Evolutionary conservation across 345 rosid genomes (phyloP).

Genomic region (Eucalyptus leucophloia): DNA sequence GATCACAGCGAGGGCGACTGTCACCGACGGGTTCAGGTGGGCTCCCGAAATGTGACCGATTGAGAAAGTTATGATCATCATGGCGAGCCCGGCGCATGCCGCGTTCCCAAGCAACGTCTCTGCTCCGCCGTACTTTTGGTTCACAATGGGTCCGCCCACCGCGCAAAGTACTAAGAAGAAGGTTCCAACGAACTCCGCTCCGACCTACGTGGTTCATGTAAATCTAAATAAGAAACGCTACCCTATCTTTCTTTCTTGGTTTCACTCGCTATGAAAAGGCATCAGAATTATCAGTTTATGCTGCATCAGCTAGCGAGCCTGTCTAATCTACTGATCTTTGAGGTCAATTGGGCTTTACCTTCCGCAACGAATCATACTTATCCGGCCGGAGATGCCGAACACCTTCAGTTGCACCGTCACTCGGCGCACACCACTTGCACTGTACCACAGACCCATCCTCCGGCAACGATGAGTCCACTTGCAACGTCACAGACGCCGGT

Average conservation of each 20-base stretch:
- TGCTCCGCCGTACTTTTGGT: slow-evolving; percentile 3
- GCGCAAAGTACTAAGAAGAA: slow-evolving; percentile 27
- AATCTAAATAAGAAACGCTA: neutral
- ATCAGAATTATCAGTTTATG: neutral
- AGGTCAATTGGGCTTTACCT: neutral
- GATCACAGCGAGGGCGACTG: slow-evolving; percentile 21
- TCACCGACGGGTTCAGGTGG: slow-evolving; percentile 47
- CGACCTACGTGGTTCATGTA: neutral
- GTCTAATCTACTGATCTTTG: neutral
- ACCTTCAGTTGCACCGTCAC: neutral
- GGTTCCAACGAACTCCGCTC: slow-evolving; percentile 40
- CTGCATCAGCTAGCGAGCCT: neutral
- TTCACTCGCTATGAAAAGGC: neutral
- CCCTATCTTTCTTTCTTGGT: neutral
- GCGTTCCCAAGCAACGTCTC: slow-evolving; percentile 18
- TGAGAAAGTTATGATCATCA: slow-evolving; percentile 25
- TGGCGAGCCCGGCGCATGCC: slow-evolving; percentile 20
- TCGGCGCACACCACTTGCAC: neutral
- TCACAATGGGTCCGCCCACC: slow-evolving; percentile 11
- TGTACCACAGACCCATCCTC: neutral
- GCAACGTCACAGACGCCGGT: neutral
- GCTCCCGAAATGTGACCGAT: slow-evolving; percentile 44
- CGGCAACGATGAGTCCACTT: neutral
- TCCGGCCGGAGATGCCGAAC: neutral
- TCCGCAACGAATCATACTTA: neutral